phyloP scores from a whole-genome alignment of 2,329 filamentous ascomycete species.

The Talaromyces sp. region DNA sequence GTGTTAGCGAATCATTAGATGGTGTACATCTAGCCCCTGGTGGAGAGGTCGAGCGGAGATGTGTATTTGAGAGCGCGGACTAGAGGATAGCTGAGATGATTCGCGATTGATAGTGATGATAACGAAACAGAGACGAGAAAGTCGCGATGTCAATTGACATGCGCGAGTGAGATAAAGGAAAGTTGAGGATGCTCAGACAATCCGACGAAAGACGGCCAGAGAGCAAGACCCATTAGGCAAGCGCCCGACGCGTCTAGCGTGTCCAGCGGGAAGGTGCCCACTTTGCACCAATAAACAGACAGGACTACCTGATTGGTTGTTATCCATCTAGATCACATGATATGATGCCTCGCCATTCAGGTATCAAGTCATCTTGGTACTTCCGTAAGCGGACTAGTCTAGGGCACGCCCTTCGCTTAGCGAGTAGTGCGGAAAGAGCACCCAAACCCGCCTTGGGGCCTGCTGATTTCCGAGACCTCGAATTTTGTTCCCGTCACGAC shows the following conservation, averaged over 20 bases:
- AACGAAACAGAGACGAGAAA: background rate
- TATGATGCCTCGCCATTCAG: background rate
- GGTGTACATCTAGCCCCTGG: background rate
- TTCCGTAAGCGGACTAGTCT: slow-evolving; percentile 15
- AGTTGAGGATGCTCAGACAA: slow-evolving; percentile 1
- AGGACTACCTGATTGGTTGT: background rate
- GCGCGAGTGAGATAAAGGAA: slow-evolving; percentile 3
- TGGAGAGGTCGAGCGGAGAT: background rate
- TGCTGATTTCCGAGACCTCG: slow-evolving; percentile 33
- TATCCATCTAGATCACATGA: background rate
- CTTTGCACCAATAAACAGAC: background rate
- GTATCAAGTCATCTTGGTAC: background rate
- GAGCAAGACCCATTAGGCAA: slow-evolving; percentile 3
- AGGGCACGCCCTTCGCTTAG: slow-evolving; percentile 28
- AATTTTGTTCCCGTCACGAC: slow-evolving; percentile 42
- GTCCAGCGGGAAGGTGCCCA: slow-evolving; percentile 14
- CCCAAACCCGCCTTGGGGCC: slow-evolving; percentile 24
- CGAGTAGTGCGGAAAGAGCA: slow-evolving; percentile 34
- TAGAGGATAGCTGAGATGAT: background rate
- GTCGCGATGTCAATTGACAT: slow-evolving; percentile 7
- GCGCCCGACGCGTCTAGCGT: slow-evolving; percentile 20
- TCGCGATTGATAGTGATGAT: background rate
- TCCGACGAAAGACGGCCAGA: background rate
- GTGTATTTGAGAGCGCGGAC: background rate
- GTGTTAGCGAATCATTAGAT: slow-evolving; percentile 20